These are phyloP conservation scores for Trametes villosa DNA, from an alignment of 768 basidiomycete genomes.

Conservation along the genomic window DNA sequence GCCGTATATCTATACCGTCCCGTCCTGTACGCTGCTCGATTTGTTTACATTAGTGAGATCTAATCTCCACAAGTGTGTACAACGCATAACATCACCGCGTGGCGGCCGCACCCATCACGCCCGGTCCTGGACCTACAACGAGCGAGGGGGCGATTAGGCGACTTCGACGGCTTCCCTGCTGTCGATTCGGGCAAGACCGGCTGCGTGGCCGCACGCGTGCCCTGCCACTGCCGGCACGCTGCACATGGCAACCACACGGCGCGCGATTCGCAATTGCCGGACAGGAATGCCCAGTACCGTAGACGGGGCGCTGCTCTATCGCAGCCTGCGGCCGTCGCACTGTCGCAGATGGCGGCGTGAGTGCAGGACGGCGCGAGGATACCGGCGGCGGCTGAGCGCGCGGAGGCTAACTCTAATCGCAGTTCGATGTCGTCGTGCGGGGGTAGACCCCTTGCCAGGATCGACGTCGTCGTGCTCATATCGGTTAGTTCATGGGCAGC, in stretches of 20 bases:
- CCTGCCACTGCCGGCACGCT: too few species aligned
- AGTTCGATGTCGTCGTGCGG: not conserved
- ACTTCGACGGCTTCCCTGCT: not conserved
- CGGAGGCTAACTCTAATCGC: constrained; percentile 13
- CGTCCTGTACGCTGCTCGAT: constrained; percentile 10
- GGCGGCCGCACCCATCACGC: constrained; percentile 21
- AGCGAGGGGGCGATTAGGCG: constrained; percentile 12
- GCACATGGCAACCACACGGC: not conserved
- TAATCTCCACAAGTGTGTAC: constrained; percentile 10
- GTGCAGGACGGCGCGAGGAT: not conserved
- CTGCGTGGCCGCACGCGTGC: not conserved
- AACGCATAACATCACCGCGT: constrained; percentile 15
- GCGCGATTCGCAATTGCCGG: not conserved
- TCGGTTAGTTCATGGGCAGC: constrained; percentile 8
- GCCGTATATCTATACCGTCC: constrained; percentile 18
- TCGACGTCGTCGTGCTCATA: constrained; percentile 4
- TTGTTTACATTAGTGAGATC: constrained; percentile 8
- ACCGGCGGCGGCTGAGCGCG: not conserved
- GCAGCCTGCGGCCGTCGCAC: not conserved
- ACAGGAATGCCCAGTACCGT: not conserved
- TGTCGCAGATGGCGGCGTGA: not conserved
- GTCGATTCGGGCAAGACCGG: not conserved
- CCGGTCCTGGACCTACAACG: constrained; percentile 24
- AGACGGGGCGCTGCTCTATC: not conserved
- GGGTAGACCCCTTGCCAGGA: not conserved